Base-by-base conservation (phyloP, 768 basidiomycete genomes). In the Hysterangium stoloniferum region DNA sequence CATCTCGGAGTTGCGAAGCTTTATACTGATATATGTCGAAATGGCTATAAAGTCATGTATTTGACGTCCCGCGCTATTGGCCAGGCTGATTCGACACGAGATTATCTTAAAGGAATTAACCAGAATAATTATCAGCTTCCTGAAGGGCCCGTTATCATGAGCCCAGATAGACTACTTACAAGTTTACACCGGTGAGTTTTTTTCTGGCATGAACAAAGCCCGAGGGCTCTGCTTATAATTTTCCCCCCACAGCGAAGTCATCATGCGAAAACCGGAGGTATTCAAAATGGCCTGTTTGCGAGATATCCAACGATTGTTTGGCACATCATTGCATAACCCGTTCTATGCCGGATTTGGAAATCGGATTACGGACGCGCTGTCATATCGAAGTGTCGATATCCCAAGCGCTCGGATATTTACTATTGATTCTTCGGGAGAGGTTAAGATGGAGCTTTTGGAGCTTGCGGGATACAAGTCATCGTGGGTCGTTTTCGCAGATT, bases 231-330 rank as follows among this genome's bases (percentile, higher is more conserved):
- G 11, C 20, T 42, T 12, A 43, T 52, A 9, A 19, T 3, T 12
- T 19, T 41, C 27, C 20, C 44, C 25, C 31, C 48, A 7, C 59
- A 96, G 93, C 4, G 96, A 99, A 68, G 95, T 99, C 13, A 95
- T 99, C 61, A 88, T 98, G 86, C 84, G 94, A 32, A 97, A 98
- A 66, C 96, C 96, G 0, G 96, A 99, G 62, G 78, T 98, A n/a
- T 99, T 99, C 78, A 99, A 99, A 71, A 99, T 99, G 96, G 93
- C 95, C 1, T 97, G 94, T 68, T 69, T 98, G 52, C 78, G 93
- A 36, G 96, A 98, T 67, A 95, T 98, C 48, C 89, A 89, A 57
- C 74, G 92, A 19, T 65, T 98, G 5, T 99, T 97, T 61, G 87
- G 87, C 4, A 79, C 82, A 32, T 72, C 72, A 25, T 67, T 72